phyloP scores from a whole-genome alignment of 257 asterid species.

The Cordia subcordata region DNA sequence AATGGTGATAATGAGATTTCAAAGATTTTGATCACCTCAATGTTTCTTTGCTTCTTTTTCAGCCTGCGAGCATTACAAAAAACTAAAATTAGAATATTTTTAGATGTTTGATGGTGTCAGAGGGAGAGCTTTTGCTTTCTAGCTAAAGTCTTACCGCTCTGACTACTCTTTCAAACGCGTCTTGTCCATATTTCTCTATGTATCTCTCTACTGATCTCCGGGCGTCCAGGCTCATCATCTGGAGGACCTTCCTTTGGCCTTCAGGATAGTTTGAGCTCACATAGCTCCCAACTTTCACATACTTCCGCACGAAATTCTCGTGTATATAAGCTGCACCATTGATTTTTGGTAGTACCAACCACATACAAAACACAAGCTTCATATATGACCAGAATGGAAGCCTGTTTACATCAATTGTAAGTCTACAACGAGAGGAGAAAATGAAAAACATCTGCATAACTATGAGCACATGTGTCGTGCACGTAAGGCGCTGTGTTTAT shows the following conservation, averaged over 20 bases:
- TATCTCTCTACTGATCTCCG: constrained; percentile 68
- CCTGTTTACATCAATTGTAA: constrained; percentile 31
- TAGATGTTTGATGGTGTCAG: background rate
- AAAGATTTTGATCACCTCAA: constrained; percentile 8
- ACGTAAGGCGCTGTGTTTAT: background rate
- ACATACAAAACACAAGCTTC: constrained; percentile 58
- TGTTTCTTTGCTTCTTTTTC: constrained; percentile 79
- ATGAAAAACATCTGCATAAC: background rate
- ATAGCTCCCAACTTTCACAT: constrained; percentile 49
- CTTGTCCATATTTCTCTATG: constrained; percentile 64
- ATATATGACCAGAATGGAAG: constrained; percentile 83
- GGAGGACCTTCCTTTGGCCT: constrained; percentile 60
- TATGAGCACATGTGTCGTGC: too few relatives aligned
- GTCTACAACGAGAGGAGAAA: background rate
- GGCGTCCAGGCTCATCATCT: constrained; percentile 91
- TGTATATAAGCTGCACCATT: constrained; percentile 56
- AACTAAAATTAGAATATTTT: background rate
- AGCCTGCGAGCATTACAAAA: constrained; percentile 45
- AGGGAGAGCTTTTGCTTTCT: background rate
- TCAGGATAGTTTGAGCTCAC: constrained; percentile 51
- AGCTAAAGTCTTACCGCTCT: constrained; percentile 43
- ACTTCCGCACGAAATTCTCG: constrained; percentile 57
- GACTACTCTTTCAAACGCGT: constrained; percentile 72
- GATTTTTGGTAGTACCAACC: constrained; percentile 43
- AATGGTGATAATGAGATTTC: background rate